Base-by-base conservation (phyloP, 1,284 basidiomycete genomes). In the Malassezia obtusa region DNA sequence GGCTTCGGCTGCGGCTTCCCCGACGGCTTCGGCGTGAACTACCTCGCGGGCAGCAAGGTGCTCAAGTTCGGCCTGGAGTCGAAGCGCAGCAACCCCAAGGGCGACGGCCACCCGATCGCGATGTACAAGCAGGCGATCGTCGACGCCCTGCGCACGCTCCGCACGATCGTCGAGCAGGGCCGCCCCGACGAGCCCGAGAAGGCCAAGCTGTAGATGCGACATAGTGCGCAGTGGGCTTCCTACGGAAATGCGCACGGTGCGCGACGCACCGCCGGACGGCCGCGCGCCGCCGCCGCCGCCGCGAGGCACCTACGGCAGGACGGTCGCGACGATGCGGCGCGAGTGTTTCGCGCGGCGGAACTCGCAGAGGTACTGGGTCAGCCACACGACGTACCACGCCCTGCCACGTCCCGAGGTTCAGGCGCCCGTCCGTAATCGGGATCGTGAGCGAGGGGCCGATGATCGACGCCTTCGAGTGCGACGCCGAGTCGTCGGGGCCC, bases 1-100 rank as follows among this genome's bases (percentile, higher is more conserved):
- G 91, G 90, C 78, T 84, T 74, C 61, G 82, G 76, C 59, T 56
- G 30, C 33, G 63, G 71, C 45, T 67, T 64, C 50, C 59, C 63
- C 5, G 65, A 66, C 31, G 64, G 60, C 35, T 62, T 63, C 47
- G 61, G 66, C 11, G 65, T 62, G 55, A 67, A 66, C 52, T 62
- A 96, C 75, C 80, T 95, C 58, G 82, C 86, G 52, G 89, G 84
- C 15, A 81, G 84, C 14, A 77, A 84, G 49, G 77, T 84, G 59
- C 81, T 96, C 76, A 94, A 91, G 76, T 92, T 96, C 76, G 92
- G 92, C 2, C 84, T 96, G 69, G 91, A 96, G 76, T 87, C 85
- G 50, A 96, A 96, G 75, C 77, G 80, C 61, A 40, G 35, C 25
- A 54, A 55, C 35, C 70, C 44, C 15, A 44, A 49, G 45, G 30